Evolutionary conservation across 2,329 filamentous ascomycete species (phyloP).

Genomic region (Endoconidiophora polonica): DNA sequence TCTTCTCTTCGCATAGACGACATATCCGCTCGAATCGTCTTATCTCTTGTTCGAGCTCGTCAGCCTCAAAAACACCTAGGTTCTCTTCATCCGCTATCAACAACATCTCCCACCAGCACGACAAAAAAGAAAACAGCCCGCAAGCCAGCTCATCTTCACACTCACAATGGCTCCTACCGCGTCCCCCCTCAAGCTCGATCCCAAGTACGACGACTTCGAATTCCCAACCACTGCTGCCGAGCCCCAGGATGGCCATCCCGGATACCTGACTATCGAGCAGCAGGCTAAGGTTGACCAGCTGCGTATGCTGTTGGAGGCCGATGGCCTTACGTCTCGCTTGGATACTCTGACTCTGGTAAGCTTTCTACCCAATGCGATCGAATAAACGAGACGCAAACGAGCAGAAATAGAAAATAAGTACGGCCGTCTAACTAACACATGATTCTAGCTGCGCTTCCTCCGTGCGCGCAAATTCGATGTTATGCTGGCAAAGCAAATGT

Average conservation of each 20-base stretch:
- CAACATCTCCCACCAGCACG: too few species aligned
- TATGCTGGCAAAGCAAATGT: slow-evolving; percentile 73
- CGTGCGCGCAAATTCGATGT: slow-evolving; percentile 93
- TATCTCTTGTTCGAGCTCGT: too few species aligned
- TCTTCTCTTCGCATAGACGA: too few species aligned
- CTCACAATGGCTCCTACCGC: slow-evolving; percentile 13
- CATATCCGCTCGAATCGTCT: too few species aligned
- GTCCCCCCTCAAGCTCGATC: slow-evolving; percentile 41
- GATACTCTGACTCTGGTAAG: slow-evolving; percentile 82
- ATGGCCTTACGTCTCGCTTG: slow-evolving; percentile 66
- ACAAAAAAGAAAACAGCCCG: not conserved
- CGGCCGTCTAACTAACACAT: slow-evolving; percentile 1
- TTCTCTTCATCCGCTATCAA: too few species aligned
- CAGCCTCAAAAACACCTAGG: too few species aligned
- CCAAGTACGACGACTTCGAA: slow-evolving; percentile 94
- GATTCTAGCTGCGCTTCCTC: slow-evolving; percentile 60
- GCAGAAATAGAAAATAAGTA: not conserved
- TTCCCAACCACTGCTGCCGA: slow-evolving; percentile 66
- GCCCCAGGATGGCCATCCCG: slow-evolving; percentile 61
- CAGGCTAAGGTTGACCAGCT: slow-evolving; percentile 81
- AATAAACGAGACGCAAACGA: not conserved
- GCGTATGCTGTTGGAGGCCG: slow-evolving; percentile 65
- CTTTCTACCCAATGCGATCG: not conserved
- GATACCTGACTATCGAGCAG: slow-evolving; percentile 71
- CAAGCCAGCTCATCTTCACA: not conserved